Conservation (phyloP, 257 asterid genomes). For the Ballota nigra region DNA sequence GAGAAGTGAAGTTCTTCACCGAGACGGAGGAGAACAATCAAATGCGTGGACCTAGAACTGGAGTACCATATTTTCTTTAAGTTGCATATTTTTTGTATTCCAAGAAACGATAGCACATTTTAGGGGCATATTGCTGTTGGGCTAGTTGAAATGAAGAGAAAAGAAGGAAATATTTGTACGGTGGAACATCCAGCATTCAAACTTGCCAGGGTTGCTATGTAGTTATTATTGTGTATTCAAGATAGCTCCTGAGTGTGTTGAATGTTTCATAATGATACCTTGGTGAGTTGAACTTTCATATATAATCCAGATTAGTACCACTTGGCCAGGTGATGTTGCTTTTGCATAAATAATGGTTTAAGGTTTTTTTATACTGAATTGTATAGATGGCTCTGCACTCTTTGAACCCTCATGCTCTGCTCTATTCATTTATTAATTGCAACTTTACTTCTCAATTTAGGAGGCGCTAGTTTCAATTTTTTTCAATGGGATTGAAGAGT, state of each 20-base stretch:
- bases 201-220: slow-evolving; percentile 12
- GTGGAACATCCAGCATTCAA: neutral
- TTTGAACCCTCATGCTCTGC: too few relatives aligned
- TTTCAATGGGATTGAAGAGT: too few relatives aligned
- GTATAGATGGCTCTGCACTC: too few relatives aligned
- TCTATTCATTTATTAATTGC: neutral
- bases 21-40: slow-evolving; percentile 99
- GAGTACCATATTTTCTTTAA: slow-evolving; percentile 93
- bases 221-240: slow-evolving; percentile 9
- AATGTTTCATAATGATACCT: neutral
- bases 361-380: neutral
- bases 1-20: slow-evolving; percentile 96
- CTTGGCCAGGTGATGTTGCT: neutral
- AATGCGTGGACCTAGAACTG: slow-evolving; percentile 99
- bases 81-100: neutral
- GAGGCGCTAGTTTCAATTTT: too few relatives aligned
- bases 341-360: neutral
- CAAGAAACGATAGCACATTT: neutral
- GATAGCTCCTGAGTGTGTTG: slow-evolving; percentile 7
- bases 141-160: neutral
- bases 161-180: neutral
- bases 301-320: slow-evolving; percentile 15
- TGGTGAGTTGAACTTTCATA: slow-evolving; percentile 1
- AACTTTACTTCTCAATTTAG: too few relatives aligned
- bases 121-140: neutral